phyloP scores from a whole-genome alignment of 306 rosid genomes.

The Abrus pulchellus region DNA sequence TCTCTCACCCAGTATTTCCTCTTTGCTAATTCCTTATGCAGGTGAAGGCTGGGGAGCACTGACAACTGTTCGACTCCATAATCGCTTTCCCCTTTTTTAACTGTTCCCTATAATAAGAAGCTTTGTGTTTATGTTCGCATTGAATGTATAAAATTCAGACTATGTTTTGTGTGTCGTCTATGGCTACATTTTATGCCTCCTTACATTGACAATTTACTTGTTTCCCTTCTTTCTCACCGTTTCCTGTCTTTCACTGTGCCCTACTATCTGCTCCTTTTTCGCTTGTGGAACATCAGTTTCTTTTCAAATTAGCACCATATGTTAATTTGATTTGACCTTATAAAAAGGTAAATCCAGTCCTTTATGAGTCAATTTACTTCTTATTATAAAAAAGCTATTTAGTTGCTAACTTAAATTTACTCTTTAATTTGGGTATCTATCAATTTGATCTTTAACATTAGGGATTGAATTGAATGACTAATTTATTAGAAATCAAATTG shows the following conservation, averaged over 20 bases:
- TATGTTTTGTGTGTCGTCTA: slow-evolving; percentile 25
- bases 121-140: slow-evolving; percentile 29
- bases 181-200: slow-evolving; percentile 33
- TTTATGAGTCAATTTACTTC: no score
- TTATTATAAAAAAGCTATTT: no score
- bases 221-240: background rate
- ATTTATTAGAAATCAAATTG: no score
- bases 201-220: background rate
- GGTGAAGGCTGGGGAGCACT: slow-evolving; percentile 52
- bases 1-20: background rate
- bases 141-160: slow-evolving; percentile 39
- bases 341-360: no score
- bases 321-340: background rate
- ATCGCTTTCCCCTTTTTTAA: slow-evolving; percentile 16
- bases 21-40: slow-evolving; percentile 45
- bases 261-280: background rate
- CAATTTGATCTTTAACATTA: no score
- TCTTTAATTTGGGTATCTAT: no score
- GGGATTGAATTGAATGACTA: no score
- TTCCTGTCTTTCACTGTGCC: background rate
- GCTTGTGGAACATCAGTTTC: background rate
- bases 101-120: slow-evolving; percentile 30
- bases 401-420: no score
- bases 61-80: slow-evolving; percentile 28
- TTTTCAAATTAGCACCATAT: background rate